Evolutionary conservation across 164 flowering plant species (phyloP), one percentile per base, ranked within the genome.

Genomic region (Aristolochia fimbriata): DNA sequence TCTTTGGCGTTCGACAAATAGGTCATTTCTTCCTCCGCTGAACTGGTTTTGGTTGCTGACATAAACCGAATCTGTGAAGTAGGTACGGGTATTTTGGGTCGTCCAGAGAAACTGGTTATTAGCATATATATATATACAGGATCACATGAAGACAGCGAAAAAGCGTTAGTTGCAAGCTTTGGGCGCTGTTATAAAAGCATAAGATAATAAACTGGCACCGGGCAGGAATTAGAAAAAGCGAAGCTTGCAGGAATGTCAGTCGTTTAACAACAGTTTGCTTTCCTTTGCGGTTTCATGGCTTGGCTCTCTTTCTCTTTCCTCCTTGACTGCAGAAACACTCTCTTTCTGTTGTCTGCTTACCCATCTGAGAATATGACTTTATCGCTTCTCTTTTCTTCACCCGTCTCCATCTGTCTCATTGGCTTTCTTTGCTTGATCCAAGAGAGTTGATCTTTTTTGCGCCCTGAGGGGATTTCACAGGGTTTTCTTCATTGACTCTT

Each of bases 211-310:
- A 17, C 53, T 50, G 53, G 20, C 22, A 31, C 19, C 15, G 15
- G 20, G 45, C 15, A 22, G 37, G 17, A 43, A 21, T n/a, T 37
- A 52, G 24, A 61, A 53, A 53, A 37, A 47, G 30, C 23, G 25
- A 17, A 41, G 30, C 20, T 51, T 51, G 66, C 60, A 51, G 61
- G 59, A 67, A 67, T 63, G 74, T 67, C 74, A 67, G 74, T 62
- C 17, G 55, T 57, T 23, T 30, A 2, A 63, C 61, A 63, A 55
- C 74, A 62, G 49, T 59, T 65, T 45, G 49, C 43, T 45, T 46
- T 55, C 37, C 61, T 54, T 60, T 31, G 2, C 21, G 16, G 51
- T 15, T 23, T 24, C 46, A 23, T 25, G n/a, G 49, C 49, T 45
- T 51, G 25, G 10, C 11, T 15, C 23, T 41, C 31, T 16, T 25